phyloP scores from a whole-genome alignment of 192 early-diverging fungal genomes.

The Podochytrium sp. region DNA sequence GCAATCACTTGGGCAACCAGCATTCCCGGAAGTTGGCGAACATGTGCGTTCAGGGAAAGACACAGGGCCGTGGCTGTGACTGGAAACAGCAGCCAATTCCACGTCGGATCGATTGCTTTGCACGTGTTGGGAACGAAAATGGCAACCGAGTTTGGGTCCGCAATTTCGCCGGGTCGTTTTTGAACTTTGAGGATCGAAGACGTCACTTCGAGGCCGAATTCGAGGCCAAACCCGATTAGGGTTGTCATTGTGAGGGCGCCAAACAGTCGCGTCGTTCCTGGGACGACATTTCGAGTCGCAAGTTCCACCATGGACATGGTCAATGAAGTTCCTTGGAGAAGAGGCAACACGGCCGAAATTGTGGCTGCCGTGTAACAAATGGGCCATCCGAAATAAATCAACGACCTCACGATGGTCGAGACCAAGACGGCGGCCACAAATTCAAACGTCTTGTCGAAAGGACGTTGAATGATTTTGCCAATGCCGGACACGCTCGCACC shows the following conservation, averaged over 20 bases:
- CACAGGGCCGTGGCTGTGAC: neutral
- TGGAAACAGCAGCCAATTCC: constrained; percentile 2
- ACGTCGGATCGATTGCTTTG: neutral
- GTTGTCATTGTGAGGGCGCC: constrained; percentile 70
- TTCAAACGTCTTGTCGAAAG: constrained; percentile 7
- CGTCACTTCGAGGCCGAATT: neutral
- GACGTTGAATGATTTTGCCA: neutral
- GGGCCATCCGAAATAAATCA: constrained; percentile 1
- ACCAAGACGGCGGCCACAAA: neutral
- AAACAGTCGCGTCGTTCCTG: constrained; percentile 80
- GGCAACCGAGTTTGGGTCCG: neutral
- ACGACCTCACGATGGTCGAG: neutral
- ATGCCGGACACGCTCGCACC: neutral
- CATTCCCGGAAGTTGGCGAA: neutral
- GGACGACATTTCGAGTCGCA: constrained; percentile 86
- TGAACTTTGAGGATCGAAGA: neutral
- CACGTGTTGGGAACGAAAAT: neutral
- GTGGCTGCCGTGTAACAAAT: neutral
- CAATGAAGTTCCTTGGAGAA: constrained; percentile 65
- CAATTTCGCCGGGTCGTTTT: neutral
- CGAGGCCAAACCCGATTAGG: constrained; percentile 48
- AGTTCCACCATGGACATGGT: constrained; percentile 88
- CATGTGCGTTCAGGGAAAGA: neutral
- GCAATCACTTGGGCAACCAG: neutral
- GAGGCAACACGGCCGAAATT: neutral